Evolutionary conservation across 768 basidiomycete species (phyloP), one percentile per base, ranked within the genome.

Genomic region (Neoboletus magnificus): DNA sequence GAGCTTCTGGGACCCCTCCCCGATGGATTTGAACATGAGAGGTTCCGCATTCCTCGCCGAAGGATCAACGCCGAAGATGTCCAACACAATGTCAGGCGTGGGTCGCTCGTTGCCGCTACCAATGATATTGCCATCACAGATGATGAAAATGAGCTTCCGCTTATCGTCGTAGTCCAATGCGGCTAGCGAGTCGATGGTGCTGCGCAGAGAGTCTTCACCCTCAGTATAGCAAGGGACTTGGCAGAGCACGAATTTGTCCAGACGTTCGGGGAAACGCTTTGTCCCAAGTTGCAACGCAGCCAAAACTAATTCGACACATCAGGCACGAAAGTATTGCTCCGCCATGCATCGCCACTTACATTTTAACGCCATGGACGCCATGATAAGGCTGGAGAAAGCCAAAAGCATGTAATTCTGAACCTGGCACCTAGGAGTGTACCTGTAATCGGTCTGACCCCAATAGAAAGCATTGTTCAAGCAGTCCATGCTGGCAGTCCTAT

Each of bases 191-290:
- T 86, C 85, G 58, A 87, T 82, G n/a, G 85, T 87, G 33, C 76
- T 74, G 35, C 86, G 83, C 27, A 87, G 72, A 1, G 83, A 85
- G 45, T 87, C 85, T 62, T 87, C 85, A 57, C 85, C 84, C 67
- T 87, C 85, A 1, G 85, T 87, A 60, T 87, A 87, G 68, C 85
- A 86, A 33, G 84, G 85, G 7, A 85, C 81, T 65, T 86, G 83
- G 61, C 84, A 85, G 51, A 86, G 72, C 54, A 87, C 78, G 58
- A 87, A 87, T 67, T 87, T 87, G 68, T 87, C 85, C 60, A 84
- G 69, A 68, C 83, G 76, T 67, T 87, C 85, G 4, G 85, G 85
- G 61, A 74, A 78, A 30, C 84, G 77, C 67, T 85, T 86, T 6
- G 76, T 76, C 5, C 77, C 70, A 20, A 87, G 75, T 63, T 87